These are phyloP conservation scores for Boechera divaricarpa DNA, from an alignment of 345 rosid species.

Conservation along the genomic window DNA sequence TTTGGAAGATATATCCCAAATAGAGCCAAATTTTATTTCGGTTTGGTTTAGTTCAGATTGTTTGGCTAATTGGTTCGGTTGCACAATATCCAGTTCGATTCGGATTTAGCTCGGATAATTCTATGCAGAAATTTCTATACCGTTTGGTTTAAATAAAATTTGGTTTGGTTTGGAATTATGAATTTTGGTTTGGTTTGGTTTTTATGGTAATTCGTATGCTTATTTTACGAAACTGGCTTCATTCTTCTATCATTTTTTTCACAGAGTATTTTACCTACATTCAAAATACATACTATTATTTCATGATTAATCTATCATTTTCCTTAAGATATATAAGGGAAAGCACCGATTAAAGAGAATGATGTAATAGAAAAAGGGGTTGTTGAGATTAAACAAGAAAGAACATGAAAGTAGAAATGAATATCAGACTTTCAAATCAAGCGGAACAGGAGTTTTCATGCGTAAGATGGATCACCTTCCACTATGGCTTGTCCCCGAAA, in stretches of 20 bases:
- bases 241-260: neutral
- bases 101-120: neutral
- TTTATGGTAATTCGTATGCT: neutral
- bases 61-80: neutral
- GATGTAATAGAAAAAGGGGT: constrained; percentile 16
- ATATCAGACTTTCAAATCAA: constrained; percentile 39
- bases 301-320: neutral
- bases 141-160: neutral
- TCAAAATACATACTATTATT: neutral
- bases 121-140: neutral
- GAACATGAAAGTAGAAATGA: constrained; percentile 22
- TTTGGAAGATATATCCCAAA: neutral
- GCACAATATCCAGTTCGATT: neutral
- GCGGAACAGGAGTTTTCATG: constrained; percentile 36
- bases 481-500: constrained; percentile 47
- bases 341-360: constrained; percentile 13
- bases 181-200: neutral
- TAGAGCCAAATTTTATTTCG: neutral
- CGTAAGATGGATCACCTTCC: constrained; percentile 45
- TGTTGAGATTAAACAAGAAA: neutral
- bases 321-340: neutral
- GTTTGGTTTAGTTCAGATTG: neutral
- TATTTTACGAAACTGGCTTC: neutral
- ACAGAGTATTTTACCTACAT: neutral
- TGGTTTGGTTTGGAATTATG: neutral